Percentiles rank a stretch among this genome's conserved stretches.
Conservation (phyloP, 306 rosid species). For the Trichosanthes cucumerina region DNA sequence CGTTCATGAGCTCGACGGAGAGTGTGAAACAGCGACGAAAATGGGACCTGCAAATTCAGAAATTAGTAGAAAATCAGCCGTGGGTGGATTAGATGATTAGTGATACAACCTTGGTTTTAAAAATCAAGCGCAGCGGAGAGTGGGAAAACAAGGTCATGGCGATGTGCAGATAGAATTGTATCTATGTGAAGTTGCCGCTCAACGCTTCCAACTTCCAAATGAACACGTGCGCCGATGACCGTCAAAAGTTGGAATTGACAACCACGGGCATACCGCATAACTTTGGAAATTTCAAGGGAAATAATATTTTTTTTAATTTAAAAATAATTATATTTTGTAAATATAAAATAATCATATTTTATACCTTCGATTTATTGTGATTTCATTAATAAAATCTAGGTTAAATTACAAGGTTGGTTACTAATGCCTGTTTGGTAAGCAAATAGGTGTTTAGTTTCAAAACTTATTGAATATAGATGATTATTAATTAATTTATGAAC, state of each 20-base stretch:
- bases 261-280: background rate
- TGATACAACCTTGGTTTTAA: background rate
- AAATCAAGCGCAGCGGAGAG: background rate
- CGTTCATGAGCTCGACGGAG: constrained; percentile 34
- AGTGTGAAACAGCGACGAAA: constrained; percentile 17
- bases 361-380: too few species aligned
- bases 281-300: too few species aligned
- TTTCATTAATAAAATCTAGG: too few species aligned
- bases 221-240: constrained; percentile 5
- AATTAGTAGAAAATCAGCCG: background rate
- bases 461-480: too few species aligned
- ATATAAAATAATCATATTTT: too few species aligned
- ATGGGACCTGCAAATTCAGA: constrained; percentile 20
- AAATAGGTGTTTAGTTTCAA: too few species aligned
- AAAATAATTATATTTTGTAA: too few species aligned
- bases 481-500: too few species aligned
- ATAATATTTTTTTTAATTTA: too few species aligned
- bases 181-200: background rate
- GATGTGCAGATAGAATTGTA: background rate
- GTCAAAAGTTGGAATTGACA: background rate
- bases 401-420: too few species aligned
- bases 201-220: background rate
- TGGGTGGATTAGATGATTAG: too few species aligned
- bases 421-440: too few species aligned
- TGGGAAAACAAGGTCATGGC: background rate